Conservation (phyloP, 352 stramenopile genomes). For the Globisporangium canariense region DNA sequence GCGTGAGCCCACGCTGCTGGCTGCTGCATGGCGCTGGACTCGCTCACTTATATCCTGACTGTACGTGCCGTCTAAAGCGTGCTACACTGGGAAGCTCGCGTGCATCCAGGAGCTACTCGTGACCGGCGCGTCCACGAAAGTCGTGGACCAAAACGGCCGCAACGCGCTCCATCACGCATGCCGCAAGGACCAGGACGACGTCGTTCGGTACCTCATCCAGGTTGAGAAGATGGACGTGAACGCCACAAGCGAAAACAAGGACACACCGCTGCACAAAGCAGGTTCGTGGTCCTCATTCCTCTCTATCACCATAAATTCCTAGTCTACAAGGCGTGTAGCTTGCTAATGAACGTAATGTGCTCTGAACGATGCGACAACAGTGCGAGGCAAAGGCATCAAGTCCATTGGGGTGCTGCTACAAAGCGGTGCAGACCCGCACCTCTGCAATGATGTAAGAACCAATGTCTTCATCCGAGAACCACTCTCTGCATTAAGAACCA, state of each 20-base stretch:
- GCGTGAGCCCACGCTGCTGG: neutral
- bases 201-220: slow-evolving; percentile 54
- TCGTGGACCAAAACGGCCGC: slow-evolving; percentile 50
- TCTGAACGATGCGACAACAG: slow-evolving; percentile 7
- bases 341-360: neutral
- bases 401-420: slow-evolving; percentile 61
- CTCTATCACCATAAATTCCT: too few relatives aligned
- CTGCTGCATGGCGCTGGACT: neutral
- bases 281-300: slow-evolving; percentile 23
- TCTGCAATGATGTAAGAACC: slow-evolving; percentile 52
- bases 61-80: slow-evolving; percentile 25
- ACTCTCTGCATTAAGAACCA: neutral
- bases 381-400: slow-evolving; percentile 49
- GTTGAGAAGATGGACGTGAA: slow-evolving; percentile 57
- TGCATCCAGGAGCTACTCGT: slow-evolving; percentile 56
- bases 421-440: slow-evolving; percentile 45
- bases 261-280: slow-evolving; percentile 81
- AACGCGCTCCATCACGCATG: slow-evolving; percentile 78
- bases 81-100: slow-evolving; percentile 52
- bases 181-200: slow-evolving; percentile 63
- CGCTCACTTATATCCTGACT: neutral
- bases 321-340: too few relatives aligned
- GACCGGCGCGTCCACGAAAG: slow-evolving; percentile 33
- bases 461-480: neutral
- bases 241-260: slow-evolving; percentile 52